Evolutionary conservation across 139 green algal genomes (phyloP).

Genomic region (Axilococcus clingmanii): DNA sequence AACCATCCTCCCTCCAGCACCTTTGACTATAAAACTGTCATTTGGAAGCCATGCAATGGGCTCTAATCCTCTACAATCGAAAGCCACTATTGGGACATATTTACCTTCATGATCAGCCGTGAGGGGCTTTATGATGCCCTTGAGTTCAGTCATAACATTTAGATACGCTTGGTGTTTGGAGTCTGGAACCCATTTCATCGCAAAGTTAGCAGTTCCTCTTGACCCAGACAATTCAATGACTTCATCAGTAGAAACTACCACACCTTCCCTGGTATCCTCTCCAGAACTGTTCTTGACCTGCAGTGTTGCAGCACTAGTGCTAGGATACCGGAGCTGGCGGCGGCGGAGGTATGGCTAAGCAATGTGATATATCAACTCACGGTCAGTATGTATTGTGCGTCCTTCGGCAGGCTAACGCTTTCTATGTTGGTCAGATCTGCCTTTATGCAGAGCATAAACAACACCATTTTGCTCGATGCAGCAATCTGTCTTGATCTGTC

Average conservation of each 20-base stretch:
- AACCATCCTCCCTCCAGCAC: constrained; percentile 13
- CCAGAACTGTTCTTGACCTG: constrained; percentile 56
- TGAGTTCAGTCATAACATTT: constrained; percentile 45
- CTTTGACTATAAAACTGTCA: constrained; percentile 30
- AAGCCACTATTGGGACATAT: constrained; percentile 63
- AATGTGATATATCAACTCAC: too few relatives aligned
- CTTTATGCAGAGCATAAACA: too few relatives aligned
- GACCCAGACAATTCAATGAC: constrained; percentile 45
- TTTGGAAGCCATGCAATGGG: constrained; percentile 43
- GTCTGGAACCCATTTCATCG: constrained; percentile 49
- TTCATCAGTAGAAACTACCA: constrained; percentile 36
- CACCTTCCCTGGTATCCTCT: constrained; percentile 35
- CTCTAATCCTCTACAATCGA: constrained; percentile 74
- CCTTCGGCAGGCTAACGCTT: too few relatives aligned
- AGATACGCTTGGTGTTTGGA: constrained; percentile 32
- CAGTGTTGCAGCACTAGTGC: too few relatives aligned
- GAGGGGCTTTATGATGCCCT: constrained; percentile 39
- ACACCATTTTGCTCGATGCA: too few relatives aligned
- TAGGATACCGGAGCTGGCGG: too few relatives aligned
- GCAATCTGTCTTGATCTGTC: too few relatives aligned
- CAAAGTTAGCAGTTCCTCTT: constrained; percentile 61
- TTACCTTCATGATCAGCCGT: constrained; percentile 41
- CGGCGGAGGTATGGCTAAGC: too few relatives aligned
- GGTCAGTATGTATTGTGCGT: too few relatives aligned
- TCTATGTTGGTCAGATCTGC: too few relatives aligned